Percentiles rank a stretch among this genome's conserved stretches.
Conservation (phyloP, 352 stramenopile genomes). For the Phytophthora sp. region DNA sequence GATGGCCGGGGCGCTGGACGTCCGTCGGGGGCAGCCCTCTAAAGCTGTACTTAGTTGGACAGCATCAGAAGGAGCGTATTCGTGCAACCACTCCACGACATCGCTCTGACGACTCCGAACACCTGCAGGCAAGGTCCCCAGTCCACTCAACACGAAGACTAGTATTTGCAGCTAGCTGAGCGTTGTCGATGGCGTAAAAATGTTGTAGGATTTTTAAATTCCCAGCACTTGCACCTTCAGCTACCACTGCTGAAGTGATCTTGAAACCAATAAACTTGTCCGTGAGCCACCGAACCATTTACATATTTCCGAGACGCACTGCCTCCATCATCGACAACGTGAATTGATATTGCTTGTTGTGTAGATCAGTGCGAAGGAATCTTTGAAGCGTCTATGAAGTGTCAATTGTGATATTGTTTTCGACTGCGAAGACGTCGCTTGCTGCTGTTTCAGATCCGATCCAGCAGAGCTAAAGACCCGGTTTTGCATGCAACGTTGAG, state of each 20-base stretch:
- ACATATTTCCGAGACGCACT: background rate
- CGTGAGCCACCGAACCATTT: slow-evolving; percentile 12
- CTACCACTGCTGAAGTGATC: too few species aligned
- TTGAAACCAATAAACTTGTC: slow-evolving; percentile 1
- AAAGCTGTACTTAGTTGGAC: too few species aligned
- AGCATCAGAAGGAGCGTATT: slow-evolving; percentile 2
- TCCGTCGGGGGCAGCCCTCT: too few species aligned
- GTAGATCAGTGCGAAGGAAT: background rate
- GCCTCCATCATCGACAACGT: background rate
- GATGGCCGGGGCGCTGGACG: too few species aligned
- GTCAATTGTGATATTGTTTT: background rate
- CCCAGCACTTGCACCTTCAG: too few species aligned
- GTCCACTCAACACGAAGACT: background rate
- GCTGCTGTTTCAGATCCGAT: slow-evolving; percentile 9
- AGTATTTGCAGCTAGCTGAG: too few species aligned
- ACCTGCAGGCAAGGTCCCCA: slow-evolving; percentile 10
- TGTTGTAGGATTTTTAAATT: too few species aligned
- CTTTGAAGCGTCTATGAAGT: background rate
- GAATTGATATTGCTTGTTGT: slow-evolving; percentile 18
- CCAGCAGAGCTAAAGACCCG: slow-evolving; percentile 2
- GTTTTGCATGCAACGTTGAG: background rate
- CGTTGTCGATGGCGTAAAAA: slow-evolving; percentile 11
- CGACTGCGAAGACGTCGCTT: background rate
- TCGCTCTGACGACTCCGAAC: slow-evolving; percentile 5
- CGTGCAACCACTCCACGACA: slow-evolving; percentile 24